phyloP scores from a whole-genome alignment of 352 stramenopile species.

The Phytophthora pluvialis region DNA sequence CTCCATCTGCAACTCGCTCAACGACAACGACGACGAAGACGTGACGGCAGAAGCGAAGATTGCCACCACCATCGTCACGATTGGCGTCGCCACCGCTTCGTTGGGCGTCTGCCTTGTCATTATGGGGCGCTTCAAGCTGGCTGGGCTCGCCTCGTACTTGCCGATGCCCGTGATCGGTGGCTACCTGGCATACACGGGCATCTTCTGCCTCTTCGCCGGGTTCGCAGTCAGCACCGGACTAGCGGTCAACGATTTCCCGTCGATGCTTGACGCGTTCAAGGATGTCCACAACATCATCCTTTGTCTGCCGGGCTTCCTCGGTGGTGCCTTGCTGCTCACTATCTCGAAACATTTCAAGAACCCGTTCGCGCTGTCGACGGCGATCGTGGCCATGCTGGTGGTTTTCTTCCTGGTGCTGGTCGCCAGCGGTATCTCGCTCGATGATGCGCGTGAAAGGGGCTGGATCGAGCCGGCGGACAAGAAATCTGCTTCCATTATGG shows the following conservation, averaged over 20 bases:
- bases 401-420: constrained; percentile 92
- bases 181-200: constrained; percentile 98
- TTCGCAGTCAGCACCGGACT: constrained; percentile 90
- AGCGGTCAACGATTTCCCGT: constrained; percentile 84
- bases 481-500: constrained; percentile 51
- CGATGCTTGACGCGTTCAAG: constrained; percentile 62
- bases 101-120: constrained; percentile 93
- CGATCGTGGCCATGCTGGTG: constrained; percentile 86
- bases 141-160: constrained; percentile 94
- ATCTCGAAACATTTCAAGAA: constrained; percentile 76
- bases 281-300: constrained; percentile 77
- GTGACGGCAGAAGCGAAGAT: constrained; percentile 74
- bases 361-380: constrained; percentile 67
- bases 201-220: constrained; percentile 94
- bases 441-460: constrained; percentile 89
- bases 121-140: constrained; percentile 93
- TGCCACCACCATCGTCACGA: constrained; percentile 94
- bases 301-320: constrained; percentile 79
- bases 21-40: constrained; percentile 54
- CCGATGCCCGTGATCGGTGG: constrained; percentile 96
- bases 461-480: constrained; percentile 80
- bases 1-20: constrained; percentile 84
- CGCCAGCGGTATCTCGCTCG: constrained; percentile 70
- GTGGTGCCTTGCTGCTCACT: constrained; percentile 79
- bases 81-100: constrained; percentile 89